Conservation (phyloP, 345 rosid species). For the Pistacia atlantica region DNA sequence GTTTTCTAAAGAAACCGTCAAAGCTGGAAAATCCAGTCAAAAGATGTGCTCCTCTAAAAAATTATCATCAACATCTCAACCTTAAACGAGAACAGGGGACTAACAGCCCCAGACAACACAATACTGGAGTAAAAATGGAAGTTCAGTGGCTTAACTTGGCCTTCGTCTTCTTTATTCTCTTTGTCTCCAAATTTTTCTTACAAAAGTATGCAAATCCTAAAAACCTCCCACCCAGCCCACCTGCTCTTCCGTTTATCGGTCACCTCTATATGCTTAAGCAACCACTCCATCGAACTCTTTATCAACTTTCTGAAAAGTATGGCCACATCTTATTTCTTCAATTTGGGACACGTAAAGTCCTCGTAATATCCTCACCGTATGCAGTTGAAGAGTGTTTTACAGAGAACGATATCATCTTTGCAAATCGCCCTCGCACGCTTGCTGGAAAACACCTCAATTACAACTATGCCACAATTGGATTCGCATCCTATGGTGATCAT, state of each 20-base stretch:
- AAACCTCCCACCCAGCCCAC: slow-evolving; percentile 23
- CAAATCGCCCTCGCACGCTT: slow-evolving; percentile 20
- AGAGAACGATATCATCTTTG: slow-evolving; percentile 25
- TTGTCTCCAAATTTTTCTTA: not conserved
- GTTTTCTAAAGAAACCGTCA: not conserved
- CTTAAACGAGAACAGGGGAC: not conserved
- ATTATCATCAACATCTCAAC: not conserved
- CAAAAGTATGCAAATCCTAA: not conserved
- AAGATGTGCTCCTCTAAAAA: not conserved
- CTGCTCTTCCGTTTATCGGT: slow-evolving; percentile 23
- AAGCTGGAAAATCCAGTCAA: not conserved
- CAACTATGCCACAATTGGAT: not conserved
- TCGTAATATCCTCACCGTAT: slow-evolving; percentile 14
- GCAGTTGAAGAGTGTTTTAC: slow-evolving; percentile 32
- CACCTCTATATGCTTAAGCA: slow-evolving; percentile 28
- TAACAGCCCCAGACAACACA: not conserved
- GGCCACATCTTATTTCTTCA: slow-evolving; percentile 21
- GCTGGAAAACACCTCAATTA: slow-evolving; percentile 1
- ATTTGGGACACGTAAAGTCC: slow-evolving; percentile 18
- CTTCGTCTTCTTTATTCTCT: not conserved
- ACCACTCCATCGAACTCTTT: slow-evolving; percentile 24
- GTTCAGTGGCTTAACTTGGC: slow-evolving; percentile 9
- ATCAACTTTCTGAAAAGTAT: slow-evolving; percentile 14
- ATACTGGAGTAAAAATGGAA: not conserved
- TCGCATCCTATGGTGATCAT: slow-evolving; percentile 22